Percentiles rank a stretch among this genome's conserved stretches.
Conservation (phyloP, 2,329 filamentous ascomycete species). For the Clarireedia sp. region DNA sequence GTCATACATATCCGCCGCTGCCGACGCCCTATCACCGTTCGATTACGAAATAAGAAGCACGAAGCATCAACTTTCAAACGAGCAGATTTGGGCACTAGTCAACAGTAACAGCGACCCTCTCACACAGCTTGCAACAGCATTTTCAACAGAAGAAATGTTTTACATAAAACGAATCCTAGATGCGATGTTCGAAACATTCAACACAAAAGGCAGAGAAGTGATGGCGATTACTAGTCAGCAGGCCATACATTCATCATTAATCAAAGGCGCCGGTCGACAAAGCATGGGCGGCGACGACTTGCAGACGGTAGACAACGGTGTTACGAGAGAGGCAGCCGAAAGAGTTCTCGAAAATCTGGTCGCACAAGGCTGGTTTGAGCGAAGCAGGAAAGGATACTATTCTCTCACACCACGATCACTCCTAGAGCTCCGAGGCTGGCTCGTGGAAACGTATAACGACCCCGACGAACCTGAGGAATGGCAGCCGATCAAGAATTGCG, state of each 20-base stretch:
- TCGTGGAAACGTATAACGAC: constrained; percentile 87
- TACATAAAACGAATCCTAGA: constrained; percentile 86
- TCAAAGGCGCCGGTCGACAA: constrained; percentile 37
- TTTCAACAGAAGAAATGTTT: constrained; percentile 74
- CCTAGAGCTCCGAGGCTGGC: constrained; percentile 77
- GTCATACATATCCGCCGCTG: constrained; percentile 61
- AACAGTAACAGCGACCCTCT: constrained; percentile 80
- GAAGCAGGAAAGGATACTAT: constrained; percentile 64
- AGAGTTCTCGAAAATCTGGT: constrained; percentile 61
- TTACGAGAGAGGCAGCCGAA: constrained; percentile 75
- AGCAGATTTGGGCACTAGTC: constrained; percentile 73
- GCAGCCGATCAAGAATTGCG: constrained; percentile 77
- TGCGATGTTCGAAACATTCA: constrained; percentile 85
- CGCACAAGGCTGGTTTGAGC: constrained; percentile 77
- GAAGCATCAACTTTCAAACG: constrained; percentile 57
- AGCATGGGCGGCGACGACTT: constrained; percentile 24
- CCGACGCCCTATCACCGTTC: constrained; percentile 65
- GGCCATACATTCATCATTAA: constrained; percentile 63
- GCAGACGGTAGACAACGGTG: constrained; percentile 39
- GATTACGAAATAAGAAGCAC: constrained; percentile 81
- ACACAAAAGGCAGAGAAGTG: constrained; percentile 69
- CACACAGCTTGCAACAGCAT: constrained; percentile 79
- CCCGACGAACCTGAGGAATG: constrained; percentile 49
- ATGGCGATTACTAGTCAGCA: constrained; percentile 77
- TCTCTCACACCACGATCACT: constrained; percentile 67